phyloP scores from a whole-genome alignment of 768 basidiomycete species.

The Peribolospora baueri region DNA sequence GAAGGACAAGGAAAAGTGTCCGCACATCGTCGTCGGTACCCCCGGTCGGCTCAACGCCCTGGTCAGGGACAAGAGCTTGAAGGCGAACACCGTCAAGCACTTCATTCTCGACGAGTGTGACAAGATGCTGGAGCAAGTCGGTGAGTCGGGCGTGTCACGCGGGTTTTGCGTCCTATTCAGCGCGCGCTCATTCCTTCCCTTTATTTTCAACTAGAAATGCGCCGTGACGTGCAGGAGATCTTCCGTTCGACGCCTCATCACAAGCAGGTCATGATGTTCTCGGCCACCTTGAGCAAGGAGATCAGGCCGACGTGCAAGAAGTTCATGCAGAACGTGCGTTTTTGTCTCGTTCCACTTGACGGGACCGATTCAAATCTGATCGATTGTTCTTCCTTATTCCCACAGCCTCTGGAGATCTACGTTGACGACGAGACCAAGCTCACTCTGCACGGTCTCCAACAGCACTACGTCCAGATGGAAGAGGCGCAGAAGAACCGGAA shows the following conservation, averaged over 20 bases:
- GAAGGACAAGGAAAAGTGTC: slow-evolving; percentile 89
- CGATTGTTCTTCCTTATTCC: background rate
- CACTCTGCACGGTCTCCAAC: slow-evolving; percentile 90
- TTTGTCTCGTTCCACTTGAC: background rate
- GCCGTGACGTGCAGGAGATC: slow-evolving; percentile 99
- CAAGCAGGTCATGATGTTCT: slow-evolving; percentile 99
- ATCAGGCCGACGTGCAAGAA: slow-evolving; percentile 96
- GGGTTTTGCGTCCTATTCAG: background rate
- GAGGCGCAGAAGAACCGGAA: slow-evolving; percentile 91
- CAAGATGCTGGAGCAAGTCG: slow-evolving; percentile 99
- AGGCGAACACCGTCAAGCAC: slow-evolving; percentile 91
- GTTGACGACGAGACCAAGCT: slow-evolving; percentile 98
- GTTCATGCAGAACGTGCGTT: slow-evolving; percentile 90
- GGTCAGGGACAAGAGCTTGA: slow-evolving; percentile 78
- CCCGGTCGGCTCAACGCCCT: slow-evolving; percentile 93
- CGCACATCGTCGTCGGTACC: slow-evolving; percentile 95
- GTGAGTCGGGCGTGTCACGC: slow-evolving; percentile 43
- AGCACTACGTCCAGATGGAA: slow-evolving; percentile 93
- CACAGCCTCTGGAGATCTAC: slow-evolving; percentile 90
- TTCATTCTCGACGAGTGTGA: slow-evolving; percentile 99
- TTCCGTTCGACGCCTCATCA: slow-evolving; percentile 96
- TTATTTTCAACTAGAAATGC: slow-evolving; percentile 74
- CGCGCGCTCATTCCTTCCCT: slow-evolving; percentile 11
- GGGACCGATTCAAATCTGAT: background rate
- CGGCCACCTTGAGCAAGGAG: slow-evolving; percentile 89